These are phyloP conservation scores for Microcos paniculata DNA, from an alignment of 345 rosid genomes.

Conservation along the genomic window DNA sequence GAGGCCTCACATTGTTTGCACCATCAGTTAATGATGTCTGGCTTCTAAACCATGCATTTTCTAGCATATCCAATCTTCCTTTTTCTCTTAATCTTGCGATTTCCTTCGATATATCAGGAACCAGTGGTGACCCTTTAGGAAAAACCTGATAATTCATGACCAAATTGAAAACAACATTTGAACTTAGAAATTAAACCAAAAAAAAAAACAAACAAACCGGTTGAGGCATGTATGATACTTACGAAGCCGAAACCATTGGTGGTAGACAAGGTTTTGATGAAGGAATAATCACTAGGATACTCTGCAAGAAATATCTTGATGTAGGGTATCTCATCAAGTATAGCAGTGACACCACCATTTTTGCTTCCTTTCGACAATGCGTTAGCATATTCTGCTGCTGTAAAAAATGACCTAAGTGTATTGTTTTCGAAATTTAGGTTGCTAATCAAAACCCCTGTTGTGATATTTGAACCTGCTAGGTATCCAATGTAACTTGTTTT, in stretches of 20 bases:
- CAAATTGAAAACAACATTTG: neutral
- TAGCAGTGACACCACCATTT: neutral
- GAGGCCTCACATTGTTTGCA: neutral
- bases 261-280: neutral
- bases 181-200: no score
- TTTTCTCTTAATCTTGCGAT: constrained; percentile 2
- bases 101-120: constrained; percentile 1
- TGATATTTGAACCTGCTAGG: neutral
- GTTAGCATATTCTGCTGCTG: neutral
- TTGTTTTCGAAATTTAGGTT: neutral
- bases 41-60: constrained; percentile 7
- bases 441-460: neutral
- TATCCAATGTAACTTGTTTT: neutral
- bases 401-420: neutral
- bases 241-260: constrained; percentile 17
- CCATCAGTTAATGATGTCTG: neutral
- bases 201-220: no score
- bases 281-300: neutral
- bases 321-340: constrained; percentile 7
- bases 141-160: constrained; percentile 5
- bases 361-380: constrained; percentile 7
- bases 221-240: no score
- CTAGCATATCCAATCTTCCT: neutral
- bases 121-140: constrained; percentile 15
- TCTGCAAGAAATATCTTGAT: constrained; percentile 5